A percentile compares a stretch with the other conserved stretches of the same genome.
Evolutionary conservation across 108 stramenopile genomes (phyloP).

Genomic region (Asterionellopsis glacialis): DNA sequence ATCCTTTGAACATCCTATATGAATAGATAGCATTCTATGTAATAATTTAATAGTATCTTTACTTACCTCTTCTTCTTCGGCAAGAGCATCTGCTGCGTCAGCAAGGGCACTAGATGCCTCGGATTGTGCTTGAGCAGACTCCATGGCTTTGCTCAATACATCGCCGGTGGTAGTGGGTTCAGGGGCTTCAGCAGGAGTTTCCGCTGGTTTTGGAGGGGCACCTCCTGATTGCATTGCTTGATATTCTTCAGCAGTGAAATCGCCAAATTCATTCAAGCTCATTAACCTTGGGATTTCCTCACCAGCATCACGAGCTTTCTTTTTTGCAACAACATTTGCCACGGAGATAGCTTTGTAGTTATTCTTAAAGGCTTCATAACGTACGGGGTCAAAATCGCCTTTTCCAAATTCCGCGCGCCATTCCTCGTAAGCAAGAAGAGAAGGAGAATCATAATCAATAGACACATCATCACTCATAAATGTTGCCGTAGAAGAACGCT

Average conservation of each 20-base stretch:
- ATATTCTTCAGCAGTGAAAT: constrained; percentile 77
- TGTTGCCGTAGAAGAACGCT: constrained; percentile 23
- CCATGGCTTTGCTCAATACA: constrained; percentile 58
- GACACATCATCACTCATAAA: constrained; percentile 48
- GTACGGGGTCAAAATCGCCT: constrained; percentile 37
- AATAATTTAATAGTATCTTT: background rate
- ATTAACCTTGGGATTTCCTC: constrained; percentile 40
- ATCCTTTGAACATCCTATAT: background rate
- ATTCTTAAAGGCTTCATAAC: constrained; percentile 56
- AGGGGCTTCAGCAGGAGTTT: constrained; percentile 1
- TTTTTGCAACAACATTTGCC: constrained; percentile 77
- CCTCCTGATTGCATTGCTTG: constrained; percentile 34
- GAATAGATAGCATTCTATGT: background rate
- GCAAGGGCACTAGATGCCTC: constrained; percentile 65
- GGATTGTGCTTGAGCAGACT: constrained; percentile 64
- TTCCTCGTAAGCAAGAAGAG: constrained; percentile 73
- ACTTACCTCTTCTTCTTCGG: constrained; percentile 80
- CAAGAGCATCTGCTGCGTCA: constrained; percentile 80
- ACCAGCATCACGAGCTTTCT: constrained; percentile 57
- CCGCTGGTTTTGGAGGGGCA: constrained; percentile 6
- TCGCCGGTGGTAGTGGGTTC: constrained; percentile 31
- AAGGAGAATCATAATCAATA: constrained; percentile 77
- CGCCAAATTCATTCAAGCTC: constrained; percentile 75
- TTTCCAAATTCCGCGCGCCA: constrained; percentile 65
- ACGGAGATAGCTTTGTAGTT: constrained; percentile 80